phyloP scores from a whole-genome alignment of 176 grass and related monocot genomes.

The Carex littledalei region DNA sequence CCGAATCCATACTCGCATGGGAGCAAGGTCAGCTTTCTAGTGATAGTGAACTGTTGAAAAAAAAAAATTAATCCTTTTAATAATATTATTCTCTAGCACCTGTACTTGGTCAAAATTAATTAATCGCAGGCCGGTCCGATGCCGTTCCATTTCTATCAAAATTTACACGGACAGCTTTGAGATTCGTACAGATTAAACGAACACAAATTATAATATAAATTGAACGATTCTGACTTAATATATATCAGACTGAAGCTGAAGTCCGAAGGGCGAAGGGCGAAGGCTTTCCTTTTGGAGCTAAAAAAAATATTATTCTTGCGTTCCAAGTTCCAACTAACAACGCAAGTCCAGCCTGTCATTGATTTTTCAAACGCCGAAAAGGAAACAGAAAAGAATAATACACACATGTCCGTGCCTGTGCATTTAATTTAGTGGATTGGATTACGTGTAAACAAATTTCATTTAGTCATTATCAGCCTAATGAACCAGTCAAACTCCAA shows the following conservation, averaged over 20 bases:
- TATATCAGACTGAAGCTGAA: too few relatives aligned
- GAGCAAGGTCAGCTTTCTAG: background rate
- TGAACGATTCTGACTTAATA: too few relatives aligned
- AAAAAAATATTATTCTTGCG: background rate
- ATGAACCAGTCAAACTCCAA: slow-evolving; percentile 12
- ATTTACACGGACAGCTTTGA: too few relatives aligned
- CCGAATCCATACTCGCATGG: background rate
- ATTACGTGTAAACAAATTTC: background rate
- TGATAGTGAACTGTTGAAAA: background rate
- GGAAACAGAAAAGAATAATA: background rate
- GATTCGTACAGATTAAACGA: too few relatives aligned
- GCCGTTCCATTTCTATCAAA: too few relatives aligned
- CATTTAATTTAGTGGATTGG: background rate
- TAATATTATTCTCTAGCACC: background rate
- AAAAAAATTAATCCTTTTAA: background rate
- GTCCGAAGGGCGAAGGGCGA: too few relatives aligned
- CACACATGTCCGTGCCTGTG: background rate
- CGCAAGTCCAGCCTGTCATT: background rate
- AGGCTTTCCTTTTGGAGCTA: background rate
- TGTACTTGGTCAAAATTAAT: background rate
- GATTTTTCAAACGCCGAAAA: slow-evolving; percentile 2
- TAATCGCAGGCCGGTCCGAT: too few relatives aligned
- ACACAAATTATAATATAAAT: too few relatives aligned
- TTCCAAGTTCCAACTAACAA: background rate
- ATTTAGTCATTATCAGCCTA: slow-evolving; percentile 1